Evolutionary conservation across 306 rosid genomes (phyloP).

Genomic region (Cucumis hystrix): DNA sequence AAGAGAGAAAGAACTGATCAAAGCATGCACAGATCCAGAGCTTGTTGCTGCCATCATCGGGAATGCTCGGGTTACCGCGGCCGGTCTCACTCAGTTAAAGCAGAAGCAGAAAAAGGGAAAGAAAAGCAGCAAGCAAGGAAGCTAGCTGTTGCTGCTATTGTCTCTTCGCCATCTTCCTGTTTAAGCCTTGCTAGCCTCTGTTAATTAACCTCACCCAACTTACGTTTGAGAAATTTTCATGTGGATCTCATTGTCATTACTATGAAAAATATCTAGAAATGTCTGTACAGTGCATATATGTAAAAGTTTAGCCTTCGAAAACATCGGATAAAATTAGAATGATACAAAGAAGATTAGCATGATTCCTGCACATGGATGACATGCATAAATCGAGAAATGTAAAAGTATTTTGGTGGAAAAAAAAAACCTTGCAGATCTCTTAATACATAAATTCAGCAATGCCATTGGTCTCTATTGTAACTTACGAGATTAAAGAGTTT

Average conservation of each 20-base stretch:
- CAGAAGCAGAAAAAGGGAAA: slow-evolving; percentile 92
- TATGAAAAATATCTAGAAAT: not conserved
- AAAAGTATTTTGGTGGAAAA: too few species aligned
- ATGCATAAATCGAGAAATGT: too few species aligned
- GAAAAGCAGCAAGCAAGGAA: slow-evolving; percentile 39
- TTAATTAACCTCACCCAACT: not conserved
- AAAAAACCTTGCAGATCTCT: not conserved
- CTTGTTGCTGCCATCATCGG: slow-evolving; percentile 73
- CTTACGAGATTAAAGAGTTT: too few species aligned
- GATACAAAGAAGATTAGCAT: too few species aligned
- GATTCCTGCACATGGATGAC: too few species aligned
- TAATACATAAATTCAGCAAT: not conserved
- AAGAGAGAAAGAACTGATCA: slow-evolving; percentile 91
- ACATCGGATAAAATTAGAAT: too few species aligned
- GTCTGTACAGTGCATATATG: not conserved
- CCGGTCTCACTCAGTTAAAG: slow-evolving; percentile 82
- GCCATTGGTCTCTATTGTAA: too few species aligned
- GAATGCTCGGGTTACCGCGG: slow-evolving; percentile 72
- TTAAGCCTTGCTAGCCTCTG: not conserved
- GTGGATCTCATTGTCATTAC: not conserved
- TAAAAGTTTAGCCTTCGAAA: not conserved
- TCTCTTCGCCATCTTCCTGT: not conserved
- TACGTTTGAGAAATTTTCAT: not conserved
- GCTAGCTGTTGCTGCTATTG: not conserved
- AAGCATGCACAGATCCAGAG: slow-evolving; percentile 95